A percentile compares a stretch with the other conserved stretches of the same genome.
phyloP scores from a whole-genome alignment of 352 stramenopile genomes.

The Halophytophthora batemanensis region DNA sequence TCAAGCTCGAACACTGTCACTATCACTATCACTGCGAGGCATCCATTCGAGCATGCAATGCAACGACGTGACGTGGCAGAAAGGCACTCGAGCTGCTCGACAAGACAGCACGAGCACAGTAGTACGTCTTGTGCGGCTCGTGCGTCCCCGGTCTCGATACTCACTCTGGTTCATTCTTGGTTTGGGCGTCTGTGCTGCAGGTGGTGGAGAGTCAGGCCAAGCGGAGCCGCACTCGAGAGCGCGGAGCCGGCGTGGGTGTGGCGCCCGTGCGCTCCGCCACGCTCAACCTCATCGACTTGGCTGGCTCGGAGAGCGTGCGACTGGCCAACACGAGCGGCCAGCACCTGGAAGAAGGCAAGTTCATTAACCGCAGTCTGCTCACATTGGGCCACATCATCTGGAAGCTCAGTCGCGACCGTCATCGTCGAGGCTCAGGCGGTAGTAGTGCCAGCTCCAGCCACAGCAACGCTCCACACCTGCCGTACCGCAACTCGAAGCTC shows the following conservation, averaged over 20 bases:
- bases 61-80: too few relatives aligned
- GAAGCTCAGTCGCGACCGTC: conserved; percentile 79
- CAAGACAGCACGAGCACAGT: too few relatives aligned
- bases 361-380: conserved; percentile 90
- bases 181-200: conserved; percentile 25
- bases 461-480: conserved; percentile 72
- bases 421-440: conserved; percentile 16
- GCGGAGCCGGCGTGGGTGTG: conserved; percentile 16
- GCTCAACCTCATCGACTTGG: conserved; percentile 90
- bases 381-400: conserved; percentile 94
- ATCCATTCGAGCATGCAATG: too few relatives aligned
- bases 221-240: conserved; percentile 21
- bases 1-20: too few relatives aligned
- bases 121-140: too few relatives aligned
- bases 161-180: conserved; percentile 4
- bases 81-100: too few relatives aligned
- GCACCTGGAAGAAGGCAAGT: conserved; percentile 79
- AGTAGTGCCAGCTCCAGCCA: conserved; percentile 19
- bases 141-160: too few relatives aligned
- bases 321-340: conserved; percentile 76
- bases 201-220: conserved; percentile 76
- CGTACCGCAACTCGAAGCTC: conserved; percentile 98
- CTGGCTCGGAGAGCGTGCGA: conserved; percentile 84
- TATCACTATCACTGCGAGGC: too few relatives aligned
- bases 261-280: conserved; percentile 66